Conservation (phyloP, 2,329 filamentous ascomycete genomes). For the Claviceps cyperi region DNA sequence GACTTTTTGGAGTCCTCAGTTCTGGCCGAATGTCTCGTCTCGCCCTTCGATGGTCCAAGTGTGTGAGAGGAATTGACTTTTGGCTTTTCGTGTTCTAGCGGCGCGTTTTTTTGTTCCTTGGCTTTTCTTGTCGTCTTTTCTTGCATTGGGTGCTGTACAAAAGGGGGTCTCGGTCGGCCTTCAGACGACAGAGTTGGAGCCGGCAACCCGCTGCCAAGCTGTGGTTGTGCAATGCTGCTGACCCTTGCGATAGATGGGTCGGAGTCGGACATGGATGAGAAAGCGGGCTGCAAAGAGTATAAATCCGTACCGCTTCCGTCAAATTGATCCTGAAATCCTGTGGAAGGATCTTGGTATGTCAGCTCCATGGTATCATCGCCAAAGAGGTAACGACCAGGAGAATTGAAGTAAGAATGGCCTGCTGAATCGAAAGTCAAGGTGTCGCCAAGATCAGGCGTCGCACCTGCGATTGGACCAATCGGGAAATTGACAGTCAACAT, state of each 20-base stretch:
- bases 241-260: background rate
- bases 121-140: background rate
- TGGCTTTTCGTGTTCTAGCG: background rate
- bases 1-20: background rate
- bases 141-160: background rate
- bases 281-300: background rate
- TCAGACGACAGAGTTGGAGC: background rate
- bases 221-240: background rate
- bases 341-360: background rate
- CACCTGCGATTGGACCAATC: background rate
- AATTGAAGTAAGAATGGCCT: background rate
- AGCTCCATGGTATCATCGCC: background rate
- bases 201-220: background rate
- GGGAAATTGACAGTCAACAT: slow-evolving; percentile 1
- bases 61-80: background rate
- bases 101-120: background rate
- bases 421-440: background rate
- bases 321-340: background rate
- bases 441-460: background rate
- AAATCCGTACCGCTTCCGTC: background rate
- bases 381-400: background rate
- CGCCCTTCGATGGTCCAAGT: background rate
- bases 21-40: background rate
- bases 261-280: background rate
- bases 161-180: background rate